Base-by-base conservation (phyloP, 2,329 filamentous ascomycete species). In the Alternaria ventricosa region DNA sequence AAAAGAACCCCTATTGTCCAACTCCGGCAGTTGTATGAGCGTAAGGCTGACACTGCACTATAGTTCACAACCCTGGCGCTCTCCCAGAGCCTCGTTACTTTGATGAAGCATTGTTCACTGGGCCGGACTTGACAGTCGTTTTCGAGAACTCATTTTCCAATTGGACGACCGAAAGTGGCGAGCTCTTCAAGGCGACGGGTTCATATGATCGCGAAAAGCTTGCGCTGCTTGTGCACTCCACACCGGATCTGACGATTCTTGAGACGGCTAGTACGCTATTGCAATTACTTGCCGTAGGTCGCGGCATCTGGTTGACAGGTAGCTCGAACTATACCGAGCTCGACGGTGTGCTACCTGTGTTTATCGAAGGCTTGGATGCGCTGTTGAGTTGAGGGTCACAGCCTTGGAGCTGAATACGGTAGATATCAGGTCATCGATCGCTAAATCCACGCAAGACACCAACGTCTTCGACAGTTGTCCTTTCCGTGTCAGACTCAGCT, bases 51-150 rank as follows among this genome's bases (percentile, higher is more conserved):
- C 63, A 59, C 44, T 64, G 61, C 57, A 54, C 55, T 63, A 27
- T 55, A 76, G 69, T 75, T 44, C 68, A 72, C 66, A 75, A 74
- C 56, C 69, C 71, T 45, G 68, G 69, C 25, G 67, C 67, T 55
- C 45, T 75, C 22, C 70, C 68, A 55, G 63, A 70, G 60, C 53
- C 65, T 61, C 56, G 60, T 49, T 71, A 66, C 59, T 67, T 73
- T 54, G 55, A 59, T 30, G 57, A 66, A 44, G 57, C 63, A 36
- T 54, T 47, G 18, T 68, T 63, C 51, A 41, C 33, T 10, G 51
- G 30, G 44, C 43, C 57, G 11, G 55, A 73, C 30, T 50, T 71
- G n/a, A 72, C 68, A 2, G 57, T 75, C 30, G 50, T 74, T 9
- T 73, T 70, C 53, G 66, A 75, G 33, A 54, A 74, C 43, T 67